A percentile compares a stretch with the other conserved stretches of the same genome.
phyloP scores from a whole-genome alignment of 2,329 filamentous ascomycete genomes.

The Ceratocystiopsis sp. region DNA sequence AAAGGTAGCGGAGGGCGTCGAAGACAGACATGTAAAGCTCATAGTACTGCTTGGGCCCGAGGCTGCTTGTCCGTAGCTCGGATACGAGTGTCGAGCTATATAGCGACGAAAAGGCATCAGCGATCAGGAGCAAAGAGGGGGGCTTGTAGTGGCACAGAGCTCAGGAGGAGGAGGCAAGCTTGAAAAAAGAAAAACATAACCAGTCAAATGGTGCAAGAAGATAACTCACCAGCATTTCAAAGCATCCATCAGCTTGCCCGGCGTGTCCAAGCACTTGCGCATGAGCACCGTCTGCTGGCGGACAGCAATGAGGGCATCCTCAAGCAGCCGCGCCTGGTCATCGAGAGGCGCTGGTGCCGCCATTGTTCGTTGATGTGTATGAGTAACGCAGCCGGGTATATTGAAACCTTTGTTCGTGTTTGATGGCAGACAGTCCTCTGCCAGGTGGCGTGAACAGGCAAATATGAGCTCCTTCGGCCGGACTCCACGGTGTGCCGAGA shows the following conservation, averaged over 20 bases:
- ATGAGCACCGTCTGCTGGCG: conserved; percentile 93
- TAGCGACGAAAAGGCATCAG: not conserved
- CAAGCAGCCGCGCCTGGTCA: conserved; percentile 80
- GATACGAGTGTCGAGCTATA: conserved; percentile 87
- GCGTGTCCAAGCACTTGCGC: conserved; percentile 93
- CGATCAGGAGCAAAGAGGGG: not conserved
- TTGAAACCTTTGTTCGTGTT: no score
- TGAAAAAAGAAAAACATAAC: no score
- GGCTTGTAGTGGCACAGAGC: not conserved
- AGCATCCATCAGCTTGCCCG: conserved; percentile 98
- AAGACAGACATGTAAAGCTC: conserved; percentile 99
- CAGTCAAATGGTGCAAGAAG: no score
- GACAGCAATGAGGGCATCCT: conserved; percentile 92
- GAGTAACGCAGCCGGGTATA: no score
- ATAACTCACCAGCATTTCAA: conserved; percentile 85
- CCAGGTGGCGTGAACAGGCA: no score
- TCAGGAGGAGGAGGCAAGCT: no score
- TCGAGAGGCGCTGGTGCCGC: conserved; percentile 44
- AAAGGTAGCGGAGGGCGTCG: conserved; percentile 89
- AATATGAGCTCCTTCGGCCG: no score
- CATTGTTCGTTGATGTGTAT: conserved; percentile 2
- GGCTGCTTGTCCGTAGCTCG: conserved; percentile 89
- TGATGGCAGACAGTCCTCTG: no score
- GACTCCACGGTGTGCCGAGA: no score
- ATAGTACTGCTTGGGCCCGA: conserved; percentile 99